Evolutionary conservation across 164 flowering plant species (phyloP).

Genomic region (Umbilicus rupestris): DNA sequence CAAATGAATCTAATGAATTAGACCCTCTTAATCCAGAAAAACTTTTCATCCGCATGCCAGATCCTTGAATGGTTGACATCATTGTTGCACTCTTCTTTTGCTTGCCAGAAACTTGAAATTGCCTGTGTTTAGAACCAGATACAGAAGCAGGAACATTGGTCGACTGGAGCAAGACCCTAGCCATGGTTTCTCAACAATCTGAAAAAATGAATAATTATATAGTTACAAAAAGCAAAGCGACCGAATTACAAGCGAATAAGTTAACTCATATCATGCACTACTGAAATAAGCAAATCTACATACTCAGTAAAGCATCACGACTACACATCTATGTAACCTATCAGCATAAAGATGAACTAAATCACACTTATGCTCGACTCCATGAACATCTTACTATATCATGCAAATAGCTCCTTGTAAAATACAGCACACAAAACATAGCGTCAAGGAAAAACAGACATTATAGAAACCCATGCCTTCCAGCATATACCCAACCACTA

Average conservation of each 20-base stretch:
- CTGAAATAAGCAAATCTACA: too few relatives aligned
- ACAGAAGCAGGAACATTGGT: constrained; percentile 32
- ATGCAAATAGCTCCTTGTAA: neutral
- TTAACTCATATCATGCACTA: too few relatives aligned
- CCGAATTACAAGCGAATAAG: neutral
- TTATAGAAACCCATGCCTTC: neutral
- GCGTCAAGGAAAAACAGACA: neutral
- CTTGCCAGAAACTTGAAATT: constrained; percentile 28
- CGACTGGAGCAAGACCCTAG: constrained; percentile 52
- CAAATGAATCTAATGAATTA: constrained; percentile 43
- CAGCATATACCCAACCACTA: neutral
- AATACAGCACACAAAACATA: neutral
- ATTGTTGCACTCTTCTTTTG: constrained; percentile 32
- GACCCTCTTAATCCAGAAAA: constrained; percentile 55
- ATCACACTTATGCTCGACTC: neutral
- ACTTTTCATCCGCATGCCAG: constrained; percentile 22
- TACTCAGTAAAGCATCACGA: too few relatives aligned
- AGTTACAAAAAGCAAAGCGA: neutral
- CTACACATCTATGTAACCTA: too few relatives aligned
- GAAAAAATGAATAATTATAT: neutral
- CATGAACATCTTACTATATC: neutral
- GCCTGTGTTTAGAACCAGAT: constrained; percentile 23
- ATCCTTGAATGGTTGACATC: constrained; percentile 24
- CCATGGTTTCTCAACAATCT: constrained; percentile 34
- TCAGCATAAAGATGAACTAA: too few relatives aligned